Conservation (phyloP, 441 rosid genomes). For the Brassica hybrid region DNA sequence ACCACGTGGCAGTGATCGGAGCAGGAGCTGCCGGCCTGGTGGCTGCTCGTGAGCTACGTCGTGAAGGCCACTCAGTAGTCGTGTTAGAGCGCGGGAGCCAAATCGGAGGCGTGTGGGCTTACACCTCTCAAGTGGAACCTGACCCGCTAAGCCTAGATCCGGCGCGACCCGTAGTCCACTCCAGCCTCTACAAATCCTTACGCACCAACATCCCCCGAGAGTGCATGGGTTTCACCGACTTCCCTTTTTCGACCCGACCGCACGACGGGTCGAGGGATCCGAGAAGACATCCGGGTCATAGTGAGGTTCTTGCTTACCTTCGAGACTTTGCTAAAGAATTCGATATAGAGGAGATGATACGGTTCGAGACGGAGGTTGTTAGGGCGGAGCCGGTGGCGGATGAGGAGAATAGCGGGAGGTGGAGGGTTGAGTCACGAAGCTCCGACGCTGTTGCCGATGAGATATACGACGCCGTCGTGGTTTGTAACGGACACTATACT, state of each 20-base stretch:
- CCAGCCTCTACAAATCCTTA: conserved; percentile 72
- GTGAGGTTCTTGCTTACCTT: conserved; percentile 72
- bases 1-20: conserved; percentile 56
- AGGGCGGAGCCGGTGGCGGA: conserved; percentile 32
- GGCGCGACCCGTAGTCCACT: conserved; percentile 58
- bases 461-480: conserved; percentile 59
- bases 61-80: conserved; percentile 66
- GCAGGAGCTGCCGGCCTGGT: conserved; percentile 81
- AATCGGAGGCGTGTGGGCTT: conserved; percentile 79
- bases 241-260: conserved; percentile 55
- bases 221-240: conserved; percentile 71
- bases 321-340: conserved; percentile 69
- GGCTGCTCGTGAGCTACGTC: conserved; percentile 62
- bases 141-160: conserved; percentile 42
- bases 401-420: conserved; percentile 16
- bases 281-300: conserved; percentile 77
- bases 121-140: conserved; percentile 52
- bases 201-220: conserved; percentile 81
- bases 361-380: conserved; percentile 69
- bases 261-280: conserved; percentile 53
- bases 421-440: conserved; percentile 52
- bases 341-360: conserved; percentile 62
- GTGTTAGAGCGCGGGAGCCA: conserved; percentile 61
- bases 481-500: conserved; percentile 83
- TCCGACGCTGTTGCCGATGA: conserved; percentile 52